Conservation (phyloP, 1,284 basidiomycete genomes). For the Amylostereum areolatum region DNA sequence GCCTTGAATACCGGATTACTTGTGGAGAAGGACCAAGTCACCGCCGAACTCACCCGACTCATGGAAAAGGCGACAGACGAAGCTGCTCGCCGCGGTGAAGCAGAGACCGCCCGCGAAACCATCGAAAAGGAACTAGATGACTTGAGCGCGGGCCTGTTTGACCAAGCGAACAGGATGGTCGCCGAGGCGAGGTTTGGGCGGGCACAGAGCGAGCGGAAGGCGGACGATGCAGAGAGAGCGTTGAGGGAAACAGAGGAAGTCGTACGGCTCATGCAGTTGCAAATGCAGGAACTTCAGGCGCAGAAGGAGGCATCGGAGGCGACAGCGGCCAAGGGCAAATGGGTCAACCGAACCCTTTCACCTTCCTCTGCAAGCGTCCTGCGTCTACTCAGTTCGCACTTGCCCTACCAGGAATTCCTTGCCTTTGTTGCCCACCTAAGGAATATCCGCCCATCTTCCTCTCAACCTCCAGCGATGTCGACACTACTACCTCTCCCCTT, state of each 20-base stretch:
- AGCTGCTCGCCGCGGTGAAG: slow-evolving; percentile 85
- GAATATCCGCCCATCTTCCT: slow-evolving; percentile 54
- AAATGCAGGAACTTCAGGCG: slow-evolving; percentile 70
- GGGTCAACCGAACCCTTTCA: slow-evolving; percentile 36
- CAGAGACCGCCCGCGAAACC: slow-evolving; percentile 75
- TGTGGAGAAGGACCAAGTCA: slow-evolving; percentile 90
- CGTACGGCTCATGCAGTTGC: slow-evolving; percentile 76
- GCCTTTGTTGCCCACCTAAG: slow-evolving; percentile 81
- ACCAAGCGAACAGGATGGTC: slow-evolving; percentile 90
- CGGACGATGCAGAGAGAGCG: slow-evolving; percentile 74
- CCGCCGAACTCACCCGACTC: slow-evolving; percentile 84
- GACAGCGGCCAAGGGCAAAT: slow-evolving; percentile 55
- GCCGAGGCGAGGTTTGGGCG: slow-evolving; percentile 79
- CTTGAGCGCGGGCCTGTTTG: slow-evolving; percentile 83
- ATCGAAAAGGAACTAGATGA: slow-evolving; percentile 92
- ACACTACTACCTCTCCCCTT: slow-evolving; percentile 79
- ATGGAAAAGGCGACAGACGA: slow-evolving; percentile 95
- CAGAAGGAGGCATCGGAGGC: slow-evolving; percentile 60
- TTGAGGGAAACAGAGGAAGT: slow-evolving; percentile 84
- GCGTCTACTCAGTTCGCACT: slow-evolving; percentile 60
- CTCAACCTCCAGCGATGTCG: slow-evolving; percentile 58
- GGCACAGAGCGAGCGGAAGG: slow-evolving; percentile 79
- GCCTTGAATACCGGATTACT: slow-evolving; percentile 84
- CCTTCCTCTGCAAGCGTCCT: slow-evolving; percentile 12
- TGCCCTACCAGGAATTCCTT: slow-evolving; percentile 85